Evolutionary conservation across 2,329 filamentous ascomycete species (phyloP).

Genomic region (Fusarium torulosum): DNA sequence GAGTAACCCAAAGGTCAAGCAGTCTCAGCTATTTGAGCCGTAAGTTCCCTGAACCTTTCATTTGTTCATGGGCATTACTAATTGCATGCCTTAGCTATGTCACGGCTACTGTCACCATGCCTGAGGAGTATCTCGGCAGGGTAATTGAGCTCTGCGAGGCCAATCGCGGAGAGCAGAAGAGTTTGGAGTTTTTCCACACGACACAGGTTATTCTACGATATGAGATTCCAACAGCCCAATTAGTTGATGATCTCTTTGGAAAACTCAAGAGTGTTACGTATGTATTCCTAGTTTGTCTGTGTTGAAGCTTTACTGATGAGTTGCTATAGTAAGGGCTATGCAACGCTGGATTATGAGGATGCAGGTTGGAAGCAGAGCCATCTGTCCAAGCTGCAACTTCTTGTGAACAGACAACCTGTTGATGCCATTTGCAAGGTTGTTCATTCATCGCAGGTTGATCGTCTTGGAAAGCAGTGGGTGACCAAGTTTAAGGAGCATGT

Average conservation of each 20-base stretch:
- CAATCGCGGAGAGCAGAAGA: constrained; percentile 88
- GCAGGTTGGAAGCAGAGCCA: constrained; percentile 85
- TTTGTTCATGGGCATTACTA: background rate
- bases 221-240: constrained; percentile 84
- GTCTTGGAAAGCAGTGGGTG: constrained; percentile 89
- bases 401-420: constrained; percentile 93
- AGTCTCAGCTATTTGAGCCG: constrained; percentile 64
- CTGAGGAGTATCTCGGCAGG: constrained; percentile 92
- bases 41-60: constrained; percentile 49
- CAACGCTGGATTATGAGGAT: constrained; percentile 96
- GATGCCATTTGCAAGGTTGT: constrained; percentile 95
- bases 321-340: constrained; percentile 81
- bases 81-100: constrained; percentile 67
- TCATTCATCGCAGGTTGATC: constrained; percentile 83
- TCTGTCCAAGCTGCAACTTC: constrained; percentile 88
- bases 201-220: constrained; percentile 97
- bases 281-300: constrained; percentile 18
- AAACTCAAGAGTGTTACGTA: constrained; percentile 89
- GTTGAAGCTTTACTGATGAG: background rate
- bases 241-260: constrained; percentile 97
- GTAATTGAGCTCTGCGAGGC: constrained; percentile 95
- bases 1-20: constrained; percentile 62
- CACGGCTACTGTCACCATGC: constrained; percentile 85
- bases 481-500: constrained; percentile 97
- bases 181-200: constrained; percentile 89